phyloP scores from a whole-genome alignment of 306 rosid genomes.

The Dryas alaskensis region DNA sequence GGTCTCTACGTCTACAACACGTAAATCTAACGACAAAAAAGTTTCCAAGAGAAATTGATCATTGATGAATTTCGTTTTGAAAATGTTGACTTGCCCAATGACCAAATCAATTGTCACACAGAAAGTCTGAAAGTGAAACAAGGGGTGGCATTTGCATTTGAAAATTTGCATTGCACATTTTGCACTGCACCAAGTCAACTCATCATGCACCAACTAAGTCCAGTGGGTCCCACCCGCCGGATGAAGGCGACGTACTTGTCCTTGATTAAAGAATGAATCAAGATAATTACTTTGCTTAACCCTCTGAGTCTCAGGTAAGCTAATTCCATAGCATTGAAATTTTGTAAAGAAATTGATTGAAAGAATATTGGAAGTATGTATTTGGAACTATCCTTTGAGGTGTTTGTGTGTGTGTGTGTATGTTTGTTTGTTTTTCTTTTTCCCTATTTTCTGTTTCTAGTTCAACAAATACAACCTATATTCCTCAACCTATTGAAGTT shows the following conservation, averaged over 20 bases:
- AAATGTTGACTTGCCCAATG: neutral
- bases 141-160: too few species aligned
- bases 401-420: too few species aligned
- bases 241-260: neutral
- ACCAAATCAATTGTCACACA: neutral
- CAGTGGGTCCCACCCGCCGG: neutral
- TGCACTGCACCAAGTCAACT: slow-evolving; percentile 3
- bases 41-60: neutral
- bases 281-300: neutral
- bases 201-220: neutral
- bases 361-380: neutral
- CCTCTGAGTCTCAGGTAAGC: too few species aligned
- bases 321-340: neutral
- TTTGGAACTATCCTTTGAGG: neutral
- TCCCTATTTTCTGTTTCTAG: neutral
- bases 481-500: too few species aligned
- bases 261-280: neutral
- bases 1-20: neutral
- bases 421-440: neutral
- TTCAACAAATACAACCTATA: slow-evolving; percentile 13
- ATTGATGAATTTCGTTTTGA: neutral
- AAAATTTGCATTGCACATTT: too few species aligned
- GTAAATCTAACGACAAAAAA: neutral
- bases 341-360: neutral
- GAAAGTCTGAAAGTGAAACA: too few species aligned